Evolutionary conservation across 768 basidiomycete species (phyloP).

Genomic region (Tubosaeta sp.): DNA sequence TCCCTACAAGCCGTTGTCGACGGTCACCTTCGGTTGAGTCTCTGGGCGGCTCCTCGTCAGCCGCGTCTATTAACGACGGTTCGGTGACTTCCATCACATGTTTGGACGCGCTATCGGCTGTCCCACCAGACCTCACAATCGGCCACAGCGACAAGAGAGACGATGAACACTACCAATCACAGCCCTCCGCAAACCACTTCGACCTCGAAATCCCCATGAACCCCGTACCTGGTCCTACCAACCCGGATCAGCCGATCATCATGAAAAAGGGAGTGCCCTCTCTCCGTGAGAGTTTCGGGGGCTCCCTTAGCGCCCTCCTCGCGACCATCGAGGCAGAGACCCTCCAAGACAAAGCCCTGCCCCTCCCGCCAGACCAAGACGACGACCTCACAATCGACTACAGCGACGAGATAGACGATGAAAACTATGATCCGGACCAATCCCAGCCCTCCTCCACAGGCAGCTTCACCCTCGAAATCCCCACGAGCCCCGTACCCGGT

Average conservation of each 20-base stretch:
- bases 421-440: constrained; percentile 24
- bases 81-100: too few relatives aligned
- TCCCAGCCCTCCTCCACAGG: constrained; percentile 25
- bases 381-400: constrained; percentile 18
- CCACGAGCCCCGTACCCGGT: constrained; percentile 2
- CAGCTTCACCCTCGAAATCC: constrained; percentile 20
- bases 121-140: not conserved
- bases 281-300: constrained; percentile 30
- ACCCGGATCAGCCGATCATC: constrained; percentile 29
- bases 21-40: constrained; percentile 33
- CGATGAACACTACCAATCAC: constrained; percentile 25
- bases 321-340: constrained; percentile 28
- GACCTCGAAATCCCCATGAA: constrained; percentile 11
- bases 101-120: too few relatives aligned
- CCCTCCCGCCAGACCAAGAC: constrained; percentile 27
- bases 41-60: constrained; percentile 28
- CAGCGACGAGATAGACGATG: constrained; percentile 23
- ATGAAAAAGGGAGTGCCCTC: constrained; percentile 54
- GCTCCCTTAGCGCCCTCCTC: constrained; percentile 29
- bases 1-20: constrained; percentile 30
- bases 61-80: constrained; percentile 8
- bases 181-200: constrained; percentile 25
- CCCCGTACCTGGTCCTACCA: constrained; percentile 8
- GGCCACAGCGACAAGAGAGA: constrained; percentile 22
- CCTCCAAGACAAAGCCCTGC: constrained; percentile 29